Percentiles rank a stretch among this genome's conserved stretches.
Conservation (phyloP, 169 alveolate genomes). For the Cryptosporidium viatorum region DNA sequence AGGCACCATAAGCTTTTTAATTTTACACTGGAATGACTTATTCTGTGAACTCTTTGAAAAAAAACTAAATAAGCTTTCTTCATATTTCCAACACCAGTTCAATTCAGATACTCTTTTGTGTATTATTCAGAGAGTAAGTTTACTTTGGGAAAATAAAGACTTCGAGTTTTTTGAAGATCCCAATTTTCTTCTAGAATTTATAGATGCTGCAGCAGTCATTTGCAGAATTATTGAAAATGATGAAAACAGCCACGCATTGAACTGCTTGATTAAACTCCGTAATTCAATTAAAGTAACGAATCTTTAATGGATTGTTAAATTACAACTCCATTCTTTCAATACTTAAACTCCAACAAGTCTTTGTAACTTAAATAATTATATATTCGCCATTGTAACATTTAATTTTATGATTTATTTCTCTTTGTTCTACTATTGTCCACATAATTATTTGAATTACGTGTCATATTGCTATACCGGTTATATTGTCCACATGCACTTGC, state of each 20-base stretch:
- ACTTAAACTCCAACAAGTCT: not conserved
- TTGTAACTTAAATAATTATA: not conserved
- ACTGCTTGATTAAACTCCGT: constrained; percentile 31
- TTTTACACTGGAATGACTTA: constrained; percentile 68
- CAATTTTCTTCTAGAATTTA: constrained; percentile 30
- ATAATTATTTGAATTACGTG: not conserved
- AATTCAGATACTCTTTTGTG: constrained; percentile 45
- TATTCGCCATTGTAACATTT: not conserved
- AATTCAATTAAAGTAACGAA: not conserved
- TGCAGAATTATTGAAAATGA: constrained; percentile 44
- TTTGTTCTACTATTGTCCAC: not conserved
- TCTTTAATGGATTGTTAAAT: not conserved
- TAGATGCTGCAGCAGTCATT: constrained; percentile 48
- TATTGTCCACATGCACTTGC: not conserved
- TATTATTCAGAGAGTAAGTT: constrained; percentile 58
- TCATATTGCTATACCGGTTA: not conserved
- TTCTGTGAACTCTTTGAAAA: constrained; percentile 33
- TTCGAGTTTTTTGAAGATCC: constrained; percentile 59
- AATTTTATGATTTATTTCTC: not conserved
- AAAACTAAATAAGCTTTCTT: constrained; percentile 14
- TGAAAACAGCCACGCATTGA: not conserved
- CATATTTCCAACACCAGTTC: not conserved
- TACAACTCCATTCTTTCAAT: not conserved
- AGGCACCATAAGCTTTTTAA: constrained; percentile 48
- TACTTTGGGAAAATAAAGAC: constrained; percentile 67